A percentile compares a stretch with the other conserved stretches of the same genome.
Evolutionary conservation across 371 early-diverging fungal species (phyloP).

Genomic region (Mucor racemosus): DNA sequence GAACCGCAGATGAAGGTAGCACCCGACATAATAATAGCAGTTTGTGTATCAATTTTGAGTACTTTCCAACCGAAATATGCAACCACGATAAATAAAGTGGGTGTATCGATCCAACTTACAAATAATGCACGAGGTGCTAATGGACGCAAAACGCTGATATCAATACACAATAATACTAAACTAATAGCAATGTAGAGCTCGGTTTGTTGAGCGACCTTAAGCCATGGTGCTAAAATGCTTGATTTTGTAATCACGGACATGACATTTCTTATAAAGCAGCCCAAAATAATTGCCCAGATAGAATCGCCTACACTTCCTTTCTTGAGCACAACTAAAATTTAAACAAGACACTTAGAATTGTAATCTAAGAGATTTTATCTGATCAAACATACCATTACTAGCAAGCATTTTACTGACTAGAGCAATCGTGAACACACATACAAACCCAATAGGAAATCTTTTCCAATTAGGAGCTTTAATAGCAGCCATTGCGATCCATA

Average conservation of each 20-base stretch:
- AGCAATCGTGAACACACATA: conserved; percentile 51
- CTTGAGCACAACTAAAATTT: conserved; percentile 37
- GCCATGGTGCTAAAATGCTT: conserved; percentile 51
- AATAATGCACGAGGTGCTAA: conserved; percentile 65
- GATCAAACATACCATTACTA: conserved; percentile 46
- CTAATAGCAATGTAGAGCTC: conserved; percentile 68
- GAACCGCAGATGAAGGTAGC: conserved; percentile 71
- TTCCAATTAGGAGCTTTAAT: conserved; percentile 46
- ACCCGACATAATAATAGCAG: conserved; percentile 65
- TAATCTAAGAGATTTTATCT: too few species aligned
- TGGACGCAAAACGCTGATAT: conserved; percentile 57
- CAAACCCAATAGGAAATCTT: conserved; percentile 54
- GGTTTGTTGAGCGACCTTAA: conserved; percentile 65
- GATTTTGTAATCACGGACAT: conserved; percentile 43
- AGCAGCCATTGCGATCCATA: conserved; percentile 55
- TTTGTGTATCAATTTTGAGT: conserved; percentile 62
- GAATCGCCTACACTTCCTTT: conserved; percentile 61
- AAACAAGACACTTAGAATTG: too few species aligned
- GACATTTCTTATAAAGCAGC: conserved; percentile 53
- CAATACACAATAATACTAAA: conserved; percentile 64
- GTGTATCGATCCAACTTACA: conserved; percentile 70
- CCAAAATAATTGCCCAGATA: conserved; percentile 69
- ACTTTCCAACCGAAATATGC: conserved; percentile 56
- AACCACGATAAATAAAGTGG: conserved; percentile 58
- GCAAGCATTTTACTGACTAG: conserved; percentile 64